Base-by-base conservation (phyloP, 2,329 filamentous ascomycete species). In the Botrytis porri region DNA sequence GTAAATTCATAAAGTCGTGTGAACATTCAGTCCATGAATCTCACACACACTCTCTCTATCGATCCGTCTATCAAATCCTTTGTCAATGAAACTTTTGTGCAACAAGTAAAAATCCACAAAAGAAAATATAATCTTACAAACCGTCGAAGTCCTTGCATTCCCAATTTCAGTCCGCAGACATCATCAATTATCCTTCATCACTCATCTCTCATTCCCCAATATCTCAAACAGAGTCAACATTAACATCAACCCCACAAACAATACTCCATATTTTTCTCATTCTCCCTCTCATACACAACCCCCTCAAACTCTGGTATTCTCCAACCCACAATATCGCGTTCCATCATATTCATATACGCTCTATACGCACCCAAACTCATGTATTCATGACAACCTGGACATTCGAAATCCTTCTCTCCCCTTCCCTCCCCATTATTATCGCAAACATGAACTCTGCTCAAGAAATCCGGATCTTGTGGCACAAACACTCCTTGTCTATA, bases 321-420 rank as follows among this genome's bases (percentile, higher is more conserved):
- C 65, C 65, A 69, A 6, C 65, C 65, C 6, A 5, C 10, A 1
- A 69, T 37, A 57, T 69, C 48, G 2, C 65, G 65, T 20, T 41
- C 65, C 65, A 69, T 69, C 65, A 69, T 69, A 20, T 39, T 37
- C 6, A 69, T 69, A 41, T 69, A 69, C 8, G 48, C 48, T 16
- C 51, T 39, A 16, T 57, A 69, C 35, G 65, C 48, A 22, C 18
- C 48, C 48, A 69, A 69, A 32, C 65, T 57, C 65, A 69, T 69
- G 4, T n/a, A 35, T 10, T 25, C 48, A 69, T 41, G 65, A 69
- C 65, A 69, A 41, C 65, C 65, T 5, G 65, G 18, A 69, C 65
- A 69, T 22, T 69, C 57, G n/a, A 69, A 69, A 41, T 69, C 37
- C 29, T 32, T 29, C n/a, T 57, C 65, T 9, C n/a, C n/a, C 14